These are phyloP conservation scores for Sarocladiaceae sp. DNA, from an alignment of 2,329 filamentous ascomycete species.

Conservation along the genomic window DNA sequence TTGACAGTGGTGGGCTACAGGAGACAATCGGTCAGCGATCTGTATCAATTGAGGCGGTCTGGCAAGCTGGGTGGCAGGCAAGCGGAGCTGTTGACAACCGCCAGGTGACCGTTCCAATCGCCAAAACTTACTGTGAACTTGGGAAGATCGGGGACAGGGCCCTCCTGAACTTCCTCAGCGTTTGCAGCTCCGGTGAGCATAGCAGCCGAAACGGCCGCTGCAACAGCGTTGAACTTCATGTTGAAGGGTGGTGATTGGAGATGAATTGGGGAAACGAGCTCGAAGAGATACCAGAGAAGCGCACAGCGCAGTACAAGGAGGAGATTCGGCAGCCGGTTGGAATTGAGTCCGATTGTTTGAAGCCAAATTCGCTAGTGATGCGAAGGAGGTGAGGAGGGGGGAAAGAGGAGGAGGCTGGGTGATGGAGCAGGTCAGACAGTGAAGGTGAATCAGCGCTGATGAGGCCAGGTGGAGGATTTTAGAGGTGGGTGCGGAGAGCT, in stretches of 20 bases:
- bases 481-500: not conserved
- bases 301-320: slow-evolving; percentile 16
- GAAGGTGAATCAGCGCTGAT: slow-evolving; percentile 1
- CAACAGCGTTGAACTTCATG: slow-evolving; percentile 82
- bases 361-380: not conserved
- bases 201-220: slow-evolving; percentile 72
- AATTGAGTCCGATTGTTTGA: not conserved
- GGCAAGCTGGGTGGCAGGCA: not conserved
- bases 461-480: slow-evolving; percentile 10
- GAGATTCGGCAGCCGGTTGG: not conserved
- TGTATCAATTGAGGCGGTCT: not conserved
- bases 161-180: slow-evolving; percentile 60
- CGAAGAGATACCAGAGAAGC: slow-evolving; percentile 16
- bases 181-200: slow-evolving; percentile 66
- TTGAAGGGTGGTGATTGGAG: slow-evolving; percentile 15
- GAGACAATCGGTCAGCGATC: not conserved
- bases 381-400: not conserved
- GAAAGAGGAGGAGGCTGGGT: not conserved
- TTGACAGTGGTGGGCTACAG: slow-evolving; percentile 78
- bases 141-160: slow-evolving; percentile 63
- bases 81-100: not conserved
- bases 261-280: slow-evolving; percentile 5
- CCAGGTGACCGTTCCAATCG: not conserved
- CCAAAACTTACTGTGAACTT: slow-evolving; percentile 77
- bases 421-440: not conserved